A percentile compares a stretch with the other conserved stretches of the same genome.
Evolutionary conservation across 495 filamentous ascomycete genomes (phyloP).

Genomic region (Annulohypoxylon bovei): DNA sequence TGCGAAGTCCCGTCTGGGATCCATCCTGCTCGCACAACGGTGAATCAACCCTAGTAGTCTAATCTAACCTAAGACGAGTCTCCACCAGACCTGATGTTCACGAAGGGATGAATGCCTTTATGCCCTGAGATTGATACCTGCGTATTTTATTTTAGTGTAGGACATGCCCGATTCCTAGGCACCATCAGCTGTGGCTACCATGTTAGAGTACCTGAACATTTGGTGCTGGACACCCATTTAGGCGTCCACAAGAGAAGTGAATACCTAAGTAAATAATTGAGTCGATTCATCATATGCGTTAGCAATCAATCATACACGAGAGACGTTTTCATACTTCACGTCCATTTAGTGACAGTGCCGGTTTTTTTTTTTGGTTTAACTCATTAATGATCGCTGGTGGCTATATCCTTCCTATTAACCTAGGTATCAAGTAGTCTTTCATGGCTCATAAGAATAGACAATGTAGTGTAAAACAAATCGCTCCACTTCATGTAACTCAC

Average conservation of each 20-base stretch:
- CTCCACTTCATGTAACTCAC: background rate
- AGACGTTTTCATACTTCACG: background rate
- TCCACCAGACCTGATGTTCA: background rate
- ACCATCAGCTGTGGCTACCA: background rate
- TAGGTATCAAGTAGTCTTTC: background rate
- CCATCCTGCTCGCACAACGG: background rate
- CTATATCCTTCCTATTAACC: background rate
- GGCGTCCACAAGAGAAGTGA: background rate
- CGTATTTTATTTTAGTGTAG: background rate
- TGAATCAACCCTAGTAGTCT: constrained; percentile 2
- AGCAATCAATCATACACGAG: background rate
- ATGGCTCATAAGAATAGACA: background rate
- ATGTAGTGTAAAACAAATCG: background rate
- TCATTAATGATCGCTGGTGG: background rate
- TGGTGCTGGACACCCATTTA: background rate
- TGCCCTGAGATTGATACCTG: background rate
- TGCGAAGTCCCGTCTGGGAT: background rate
- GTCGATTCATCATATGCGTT: no score
- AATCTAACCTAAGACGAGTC: constrained; percentile 14
- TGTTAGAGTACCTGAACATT: background rate
- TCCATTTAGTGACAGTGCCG: no score
- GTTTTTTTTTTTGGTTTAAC: no score
- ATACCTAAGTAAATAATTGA: background rate
- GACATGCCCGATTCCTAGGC: background rate
- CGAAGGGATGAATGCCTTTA: background rate